Conservation (phyloP, 306 rosid genomes). For the Quillaja saponaria region DNA sequence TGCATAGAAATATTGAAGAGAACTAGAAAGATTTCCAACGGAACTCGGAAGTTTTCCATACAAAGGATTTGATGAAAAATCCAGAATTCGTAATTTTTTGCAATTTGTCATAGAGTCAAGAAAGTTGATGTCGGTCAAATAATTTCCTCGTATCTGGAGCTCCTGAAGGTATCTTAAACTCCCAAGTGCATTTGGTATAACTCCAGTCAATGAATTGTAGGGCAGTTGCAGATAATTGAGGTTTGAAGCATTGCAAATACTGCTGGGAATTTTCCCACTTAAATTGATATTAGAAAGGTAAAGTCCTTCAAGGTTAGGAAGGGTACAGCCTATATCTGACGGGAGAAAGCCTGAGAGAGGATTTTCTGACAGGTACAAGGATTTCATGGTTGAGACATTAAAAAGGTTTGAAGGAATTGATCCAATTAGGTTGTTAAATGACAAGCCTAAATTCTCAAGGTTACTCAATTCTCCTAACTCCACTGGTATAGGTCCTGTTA, state of each 20-base stretch:
- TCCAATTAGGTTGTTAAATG: conserved; percentile 8
- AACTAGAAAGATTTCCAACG: conserved; percentile 34
- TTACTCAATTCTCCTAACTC: conserved; percentile 15
- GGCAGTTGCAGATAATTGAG: background rate
- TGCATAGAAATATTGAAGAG: conserved; percentile 6
- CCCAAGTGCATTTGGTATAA: conserved; percentile 21
- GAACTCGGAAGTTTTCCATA: conserved; percentile 24
- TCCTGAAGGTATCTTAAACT: conserved; percentile 2
- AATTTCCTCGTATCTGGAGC: conserved; percentile 6
- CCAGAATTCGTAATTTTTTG: background rate
- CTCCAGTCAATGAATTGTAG: background rate
- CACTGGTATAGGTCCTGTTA: conserved; percentile 42
- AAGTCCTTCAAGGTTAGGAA: conserved; percentile 8
- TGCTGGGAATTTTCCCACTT: conserved; percentile 24
- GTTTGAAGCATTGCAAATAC: conserved; percentile 18
- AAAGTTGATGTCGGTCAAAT: conserved; percentile 23
- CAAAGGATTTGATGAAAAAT: conserved; percentile 32
- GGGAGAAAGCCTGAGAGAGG: conserved; percentile 33
- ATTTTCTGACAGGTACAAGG: conserved; percentile 1
- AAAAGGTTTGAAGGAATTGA: conserved; percentile 32
- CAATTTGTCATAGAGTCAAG: conserved; percentile 14
- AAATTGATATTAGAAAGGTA: background rate
- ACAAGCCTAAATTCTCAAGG: background rate
- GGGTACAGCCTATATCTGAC: background rate
- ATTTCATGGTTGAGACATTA: conserved; percentile 24